Evolutionary conservation across 1,139 yeast species (phyloP), one percentile per base, ranked within the genome.

Genomic region (Diutina ranongensis): DNA sequence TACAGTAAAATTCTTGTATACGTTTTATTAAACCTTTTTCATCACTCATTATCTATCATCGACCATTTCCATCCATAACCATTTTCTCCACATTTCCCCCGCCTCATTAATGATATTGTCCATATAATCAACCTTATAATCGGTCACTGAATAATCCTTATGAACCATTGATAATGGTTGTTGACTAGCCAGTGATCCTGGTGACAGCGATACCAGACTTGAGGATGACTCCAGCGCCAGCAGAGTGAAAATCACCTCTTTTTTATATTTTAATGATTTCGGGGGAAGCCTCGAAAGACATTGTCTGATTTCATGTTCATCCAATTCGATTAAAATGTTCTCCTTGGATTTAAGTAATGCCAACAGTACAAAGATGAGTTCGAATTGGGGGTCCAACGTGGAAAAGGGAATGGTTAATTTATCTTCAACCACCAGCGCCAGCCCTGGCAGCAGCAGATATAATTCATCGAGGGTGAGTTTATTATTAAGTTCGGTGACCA

Each of bases 291-390:
- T 73, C 47, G 80, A 77, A 51, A 89, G 68, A 53, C 78, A 80
- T 57, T 88, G 95, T 45, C 89, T 71, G 36, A 87, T 85, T 63
- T 89, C 97, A 52, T 86, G 81, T 58, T 85, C 95, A 57, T 89
- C 97, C 51, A 87, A 76, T 57, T 89, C 97, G 51, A 86, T 72
- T 49, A 89, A 70, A 36, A 83, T 78, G 54, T 78, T 78, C 55
- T 84, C 89, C 59, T 84, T 83, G 45, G 92, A 79, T 60, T 86
- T 87, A 51, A 89, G 67, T 46, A 88, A 74, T 1, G 96, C 88
- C 46, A 88, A 67, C 46, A 87, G 79, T 8, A 85, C 76, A 58
- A 87, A 89, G 1, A 84, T 64, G 44, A 88, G 72, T 62, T 85
- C 92, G 35, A 81, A 71, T 57, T 84, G 94, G 1, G 94, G 87